These are phyloP conservation scores for Lactifluus pinguis DNA, from an alignment of 768 basidiomycete species.

Conservation along the genomic window DNA sequence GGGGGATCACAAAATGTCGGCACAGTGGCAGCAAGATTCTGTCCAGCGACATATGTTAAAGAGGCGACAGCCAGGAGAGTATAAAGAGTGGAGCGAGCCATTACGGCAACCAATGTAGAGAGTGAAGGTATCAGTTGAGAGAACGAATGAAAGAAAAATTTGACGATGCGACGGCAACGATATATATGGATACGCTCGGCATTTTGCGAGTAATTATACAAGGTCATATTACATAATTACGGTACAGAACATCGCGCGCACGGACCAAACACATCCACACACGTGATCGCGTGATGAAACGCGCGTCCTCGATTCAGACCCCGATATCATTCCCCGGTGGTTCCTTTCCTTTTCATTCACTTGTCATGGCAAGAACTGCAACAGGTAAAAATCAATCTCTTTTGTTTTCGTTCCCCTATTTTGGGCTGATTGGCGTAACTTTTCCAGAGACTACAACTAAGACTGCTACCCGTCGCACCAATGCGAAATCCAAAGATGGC, in stretches of 20 bases:
- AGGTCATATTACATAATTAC: no score
- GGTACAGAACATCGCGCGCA: neutral
- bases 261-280: slow-evolving; percentile 5
- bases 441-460: slow-evolving; percentile 42
- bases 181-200: slow-evolving; percentile 18
- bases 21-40: neutral
- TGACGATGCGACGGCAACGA: neutral
- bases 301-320: slow-evolving; percentile 21
- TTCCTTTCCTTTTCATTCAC: slow-evolving; percentile 1
- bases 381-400: slow-evolving; percentile 31
- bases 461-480: slow-evolving; percentile 46
- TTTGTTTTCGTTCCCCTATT: neutral
- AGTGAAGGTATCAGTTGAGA: slow-evolving; percentile 7
- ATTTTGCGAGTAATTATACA: neutral
- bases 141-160: neutral
- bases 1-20: slow-evolving; percentile 23
- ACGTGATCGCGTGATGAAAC: neutral
- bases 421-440: neutral
- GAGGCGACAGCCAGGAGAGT: slow-evolving; percentile 26
- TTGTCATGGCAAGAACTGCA: slow-evolving; percentile 42
- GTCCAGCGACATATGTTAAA: slow-evolving; percentile 21
- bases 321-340: slow-evolving; percentile 5
- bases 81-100: slow-evolving; percentile 31
- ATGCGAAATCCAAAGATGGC: slow-evolving; percentile 29
- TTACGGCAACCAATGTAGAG: slow-evolving; percentile 18